These are phyloP conservation scores for Coemansia sp. DNA, from an alignment of 192 early-diverging fungal species.

Conservation along the genomic window DNA sequence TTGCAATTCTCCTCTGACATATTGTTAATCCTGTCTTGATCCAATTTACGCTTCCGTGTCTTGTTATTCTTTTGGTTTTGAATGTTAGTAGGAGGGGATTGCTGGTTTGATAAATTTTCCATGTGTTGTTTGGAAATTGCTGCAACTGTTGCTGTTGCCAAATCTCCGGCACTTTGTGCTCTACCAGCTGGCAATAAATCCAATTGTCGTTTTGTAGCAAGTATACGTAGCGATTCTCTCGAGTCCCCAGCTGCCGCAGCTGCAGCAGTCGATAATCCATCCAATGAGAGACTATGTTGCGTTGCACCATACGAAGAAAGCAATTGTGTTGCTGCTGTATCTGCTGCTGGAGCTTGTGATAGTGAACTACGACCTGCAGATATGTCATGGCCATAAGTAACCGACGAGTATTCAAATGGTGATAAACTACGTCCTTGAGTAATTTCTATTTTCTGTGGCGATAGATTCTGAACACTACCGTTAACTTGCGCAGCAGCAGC, in stretches of 20 bases:
- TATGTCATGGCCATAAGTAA: slow-evolving; percentile 4
- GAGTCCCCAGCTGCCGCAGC: background rate
- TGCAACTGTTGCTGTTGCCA: background rate
- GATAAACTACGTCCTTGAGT: slow-evolving; percentile 9
- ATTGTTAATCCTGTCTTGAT: background rate
- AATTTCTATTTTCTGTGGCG: slow-evolving; percentile 1
- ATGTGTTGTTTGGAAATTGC: background rate
- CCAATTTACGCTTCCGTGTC: slow-evolving; percentile 27
- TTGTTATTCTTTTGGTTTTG: background rate
- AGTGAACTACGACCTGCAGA: slow-evolving; percentile 13
- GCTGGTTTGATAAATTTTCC: background rate
- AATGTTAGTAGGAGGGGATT: background rate
- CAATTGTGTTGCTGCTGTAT: background rate
- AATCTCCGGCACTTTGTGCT: background rate
- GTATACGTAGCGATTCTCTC: background rate
- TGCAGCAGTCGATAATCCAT: background rate
- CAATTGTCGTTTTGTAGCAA: background rate
- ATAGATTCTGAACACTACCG: background rate
- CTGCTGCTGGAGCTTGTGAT: background rate
- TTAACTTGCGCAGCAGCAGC: slow-evolving; percentile 1
- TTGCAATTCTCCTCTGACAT: background rate
- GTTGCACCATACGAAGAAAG: background rate
- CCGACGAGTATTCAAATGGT: background rate
- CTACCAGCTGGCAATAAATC: background rate
- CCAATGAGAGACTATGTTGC: background rate